These are phyloP conservation scores for Yamadazyma buinensis DNA, from an alignment of 1,139 yeast genomes.

Conservation along the genomic window DNA sequence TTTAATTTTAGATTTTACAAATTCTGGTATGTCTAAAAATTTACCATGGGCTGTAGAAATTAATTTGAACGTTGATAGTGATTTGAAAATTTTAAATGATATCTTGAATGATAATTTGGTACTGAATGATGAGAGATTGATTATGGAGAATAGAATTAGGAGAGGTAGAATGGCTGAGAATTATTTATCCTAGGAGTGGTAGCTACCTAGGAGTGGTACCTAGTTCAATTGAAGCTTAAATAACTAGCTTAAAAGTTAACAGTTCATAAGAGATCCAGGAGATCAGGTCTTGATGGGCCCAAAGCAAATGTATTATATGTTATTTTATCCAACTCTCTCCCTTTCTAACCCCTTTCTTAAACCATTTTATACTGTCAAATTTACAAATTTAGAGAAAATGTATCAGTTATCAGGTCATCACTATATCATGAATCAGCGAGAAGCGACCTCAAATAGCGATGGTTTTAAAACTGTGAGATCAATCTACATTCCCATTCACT, in stretches of 20 bases:
- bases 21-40: conserved; percentile 58
- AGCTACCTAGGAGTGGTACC: too few species aligned
- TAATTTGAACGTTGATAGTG: conserved; percentile 30
- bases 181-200: conserved; percentile 20
- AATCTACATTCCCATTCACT: too few species aligned
- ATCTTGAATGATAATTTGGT: conserved; percentile 31
- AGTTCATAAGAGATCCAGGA: too few species aligned
- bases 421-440: conserved; percentile 75
- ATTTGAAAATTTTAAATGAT: too few species aligned
- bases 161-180: conserved; percentile 47
- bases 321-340: too few species aligned
- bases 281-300: too few species aligned
- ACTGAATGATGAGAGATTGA: conserved; percentile 26
- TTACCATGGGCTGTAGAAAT: conserved; percentile 51
- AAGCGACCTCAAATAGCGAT: conserved; percentile 90
- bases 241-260: too few species aligned
- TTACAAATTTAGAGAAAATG: too few species aligned
- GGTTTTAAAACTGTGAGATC: conserved; percentile 55
- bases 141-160: conserved; percentile 32
- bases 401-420: conserved; percentile 79
- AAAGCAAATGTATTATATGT: too few species aligned
- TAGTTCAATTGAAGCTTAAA: too few species aligned
- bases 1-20: conserved; percentile 32
- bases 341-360: too few species aligned
- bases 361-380: too few species aligned